Base-by-base conservation (phyloP, 2,329 filamentous ascomycete species). In the Venturia pyrina region DNA sequence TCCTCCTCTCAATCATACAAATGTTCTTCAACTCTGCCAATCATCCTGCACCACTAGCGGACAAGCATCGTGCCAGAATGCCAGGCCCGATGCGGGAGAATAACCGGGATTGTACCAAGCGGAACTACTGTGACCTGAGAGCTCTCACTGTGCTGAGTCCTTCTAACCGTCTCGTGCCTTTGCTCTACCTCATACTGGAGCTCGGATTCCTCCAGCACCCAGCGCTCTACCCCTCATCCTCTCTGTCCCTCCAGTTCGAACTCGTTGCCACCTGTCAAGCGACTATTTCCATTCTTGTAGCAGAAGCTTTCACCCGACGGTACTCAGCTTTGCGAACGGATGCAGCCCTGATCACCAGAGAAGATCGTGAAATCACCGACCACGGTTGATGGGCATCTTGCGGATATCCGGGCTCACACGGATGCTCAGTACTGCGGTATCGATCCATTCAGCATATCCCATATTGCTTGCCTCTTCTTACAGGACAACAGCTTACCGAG, bases 401-500 rank as follows among this genome's bases (percentile, higher is more conserved):
- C 32, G 32, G 37, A n/a, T 59, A 15, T 37, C 53, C 53, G 53
- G 53, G 53, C 10, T 13, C 53, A 59, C 32, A 37, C 53, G 53
- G 53, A 59, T 37, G 32, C 53, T 59, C 32, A 56, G n/a, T n/a
- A n/a, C n/a, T n/a, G n/a, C n/a, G n/a, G n/a, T 59, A 59, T 37
- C 53, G n/a, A 37, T 59, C 15, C 53, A 59, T n/a, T 37, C 53
- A 37, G 17, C 53, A 37, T 59, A 37, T 59, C 53, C 53, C 53
- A 59, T 59, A 37, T 59, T 59, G 53, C 53, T 37, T 37, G 53
- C 53, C 53, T 3, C 15, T 32, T 19, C 53, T 11, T 37, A 59
- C 32, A n/a, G 32, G 53, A 59, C 53, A 11, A 11, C 17, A 37
- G 53, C 32, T n/a, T 59, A 19, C 53, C 53, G 53, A 59, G 53